Base-by-base conservation (phyloP, 345 rosid genomes). In the Mercurialis annua region DNA sequence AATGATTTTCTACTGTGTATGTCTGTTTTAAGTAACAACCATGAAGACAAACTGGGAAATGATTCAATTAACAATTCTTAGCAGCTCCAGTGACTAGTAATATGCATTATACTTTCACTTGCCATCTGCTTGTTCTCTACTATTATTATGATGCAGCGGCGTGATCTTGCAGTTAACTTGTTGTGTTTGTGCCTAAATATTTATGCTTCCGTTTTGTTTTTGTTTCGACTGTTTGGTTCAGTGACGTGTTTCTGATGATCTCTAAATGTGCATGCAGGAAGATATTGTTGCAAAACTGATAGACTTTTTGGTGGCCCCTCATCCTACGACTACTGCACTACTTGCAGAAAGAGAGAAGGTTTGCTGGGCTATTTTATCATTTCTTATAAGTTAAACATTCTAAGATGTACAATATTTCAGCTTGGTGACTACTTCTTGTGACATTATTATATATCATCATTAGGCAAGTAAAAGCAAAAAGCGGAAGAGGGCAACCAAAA, bases 291-390 rank as follows among this genome's bases (percentile, higher is more conserved):
- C 73, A 16, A 84, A 79, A 60, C 81, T 94, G 74, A 76, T 89
- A 55, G 96, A 85, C 71, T 94, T 89, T 80, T 76, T 94, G 91
- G 82, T 74, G 76, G 86, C 86, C 55, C 99, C 97, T 60, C 90
- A 83, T 75, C 84, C 92, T 18, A 90, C 90, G 69, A 82, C 90
- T 40, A 62, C 80, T 30, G 81, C 68, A 55, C 65, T 77, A 52
- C 88, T 90, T 77, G 67, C 84, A n/a, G 96, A 89, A 74, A 83
- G 85, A 74, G 97, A 90, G 72, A 81, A 84, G 87, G 92, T 87
- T 64, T 30, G 70, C 69, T 5, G 21, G 36, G 33, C 42, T 17
- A 47, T 49, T 31, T 55, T 40, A 36, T 33, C 54, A 5, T 6
- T 43, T 31, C 7, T 20, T 71, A 0, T 3, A 47, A 68, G 21